These are phyloP conservation scores for Mortierella polycephala DNA, from an alignment of 371 early-diverging fungal genomes.

Conservation along the genomic window DNA sequence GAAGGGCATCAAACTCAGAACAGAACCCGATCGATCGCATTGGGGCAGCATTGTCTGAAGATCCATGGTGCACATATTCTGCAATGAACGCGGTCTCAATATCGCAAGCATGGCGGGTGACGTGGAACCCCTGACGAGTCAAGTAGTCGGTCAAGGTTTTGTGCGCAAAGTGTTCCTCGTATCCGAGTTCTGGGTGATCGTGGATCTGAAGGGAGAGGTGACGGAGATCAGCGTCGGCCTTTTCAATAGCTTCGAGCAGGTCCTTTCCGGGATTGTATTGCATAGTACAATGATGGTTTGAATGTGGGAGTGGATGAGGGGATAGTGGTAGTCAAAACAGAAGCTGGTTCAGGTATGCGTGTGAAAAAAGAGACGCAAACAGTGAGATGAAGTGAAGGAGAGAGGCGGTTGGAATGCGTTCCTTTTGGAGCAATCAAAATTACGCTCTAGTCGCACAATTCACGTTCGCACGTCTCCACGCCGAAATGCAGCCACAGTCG, in stretches of 20 bases:
- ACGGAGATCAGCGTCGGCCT: constrained; percentile 60
- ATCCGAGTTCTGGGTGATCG: constrained; percentile 54
- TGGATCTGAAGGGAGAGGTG: constrained; percentile 56
- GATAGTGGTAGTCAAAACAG: too few relatives aligned
- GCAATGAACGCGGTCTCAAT: constrained; percentile 60
- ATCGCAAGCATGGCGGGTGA: constrained; percentile 51
- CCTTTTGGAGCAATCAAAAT: constrained; percentile 15
- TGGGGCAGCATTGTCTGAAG: neutral
- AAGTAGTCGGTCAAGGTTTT: constrained; percentile 54
- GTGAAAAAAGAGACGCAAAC: neutral
- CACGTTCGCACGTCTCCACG: neutral
- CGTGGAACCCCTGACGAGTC: constrained; percentile 49
- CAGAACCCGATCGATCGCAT: constrained; percentile 51
- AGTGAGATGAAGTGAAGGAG: neutral
- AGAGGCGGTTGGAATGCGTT: constrained; percentile 1
- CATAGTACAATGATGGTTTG: constrained; percentile 1
- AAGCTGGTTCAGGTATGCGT: neutral
- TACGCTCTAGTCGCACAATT: too few relatives aligned
- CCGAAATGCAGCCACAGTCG: neutral
- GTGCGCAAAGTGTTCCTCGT: constrained; percentile 56
- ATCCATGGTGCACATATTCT: constrained; percentile 38
- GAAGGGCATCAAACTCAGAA: constrained; percentile 60
- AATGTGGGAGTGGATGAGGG: too few relatives aligned
- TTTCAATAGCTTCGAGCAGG: constrained; percentile 57
- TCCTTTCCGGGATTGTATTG: constrained; percentile 20